Evolutionary conservation across 768 basidiomycete species (phyloP).

Genomic region (Leccinum imitatum): DNA sequence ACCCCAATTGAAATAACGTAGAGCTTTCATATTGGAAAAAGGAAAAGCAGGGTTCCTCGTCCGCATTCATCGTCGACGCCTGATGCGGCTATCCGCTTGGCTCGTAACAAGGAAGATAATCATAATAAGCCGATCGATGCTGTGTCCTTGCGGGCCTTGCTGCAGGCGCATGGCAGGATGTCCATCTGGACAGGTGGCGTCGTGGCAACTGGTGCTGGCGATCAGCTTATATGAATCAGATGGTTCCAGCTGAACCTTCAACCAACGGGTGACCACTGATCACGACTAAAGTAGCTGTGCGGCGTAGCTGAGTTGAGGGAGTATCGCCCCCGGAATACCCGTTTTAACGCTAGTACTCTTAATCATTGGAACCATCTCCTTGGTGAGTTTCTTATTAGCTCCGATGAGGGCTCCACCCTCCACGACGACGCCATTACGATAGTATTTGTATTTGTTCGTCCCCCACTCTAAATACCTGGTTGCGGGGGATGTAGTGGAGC

Average conservation of each 20-base stretch:
- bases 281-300: constrained; percentile 17
- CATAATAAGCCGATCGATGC: constrained; percentile 8
- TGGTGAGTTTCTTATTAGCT: neutral
- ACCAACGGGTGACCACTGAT: constrained; percentile 2
- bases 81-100: constrained; percentile 8
- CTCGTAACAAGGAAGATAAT: constrained; percentile 15
- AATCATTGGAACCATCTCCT: neutral
- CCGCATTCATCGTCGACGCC: constrained; percentile 18
- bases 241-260: constrained; percentile 7
- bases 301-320: constrained; percentile 22
- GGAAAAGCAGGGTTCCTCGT: constrained; percentile 14
- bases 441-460: constrained; percentile 22
- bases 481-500: constrained; percentile 17
- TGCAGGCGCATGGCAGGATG: constrained; percentile 21
- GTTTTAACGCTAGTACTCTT: constrained; percentile 5
- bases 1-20: constrained; percentile 10
- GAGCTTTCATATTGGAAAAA: constrained; percentile 5
- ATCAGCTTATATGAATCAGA: constrained; percentile 22
- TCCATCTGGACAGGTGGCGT: constrained; percentile 17
- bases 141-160: constrained; percentile 16
- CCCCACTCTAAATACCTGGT: constrained; percentile 7
- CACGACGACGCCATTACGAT: constrained; percentile 24
- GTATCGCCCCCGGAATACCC: constrained; percentile 12
- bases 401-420: constrained; percentile 17
- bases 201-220: constrained; percentile 19